A percentile compares a stretch with the other conserved stretches of the same genome.
phyloP scores from a whole-genome alignment of 805 yeast genomes.

The Monosporozyma aerobia region DNA sequence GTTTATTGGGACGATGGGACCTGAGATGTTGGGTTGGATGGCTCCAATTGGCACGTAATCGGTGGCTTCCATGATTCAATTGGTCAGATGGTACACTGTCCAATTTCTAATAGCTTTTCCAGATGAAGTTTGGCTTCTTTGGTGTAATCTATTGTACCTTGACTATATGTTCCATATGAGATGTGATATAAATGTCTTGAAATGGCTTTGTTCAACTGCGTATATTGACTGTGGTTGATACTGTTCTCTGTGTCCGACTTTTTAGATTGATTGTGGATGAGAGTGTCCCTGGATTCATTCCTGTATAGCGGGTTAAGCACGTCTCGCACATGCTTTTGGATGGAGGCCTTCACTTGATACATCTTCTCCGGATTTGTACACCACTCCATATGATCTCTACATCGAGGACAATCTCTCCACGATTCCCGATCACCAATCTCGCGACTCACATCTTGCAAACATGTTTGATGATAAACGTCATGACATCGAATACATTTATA shows the following conservation, averaged over 20 bases:
- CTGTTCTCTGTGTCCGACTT: constrained; percentile 34
- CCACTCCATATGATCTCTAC: constrained; percentile 17
- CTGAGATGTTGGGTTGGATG: neutral
- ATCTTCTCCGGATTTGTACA: constrained; percentile 11
- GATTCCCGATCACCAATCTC: constrained; percentile 18
- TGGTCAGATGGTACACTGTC: neutral
- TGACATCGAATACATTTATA: neutral
- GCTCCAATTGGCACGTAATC: neutral
- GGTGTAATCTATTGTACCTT: constrained; percentile 2
- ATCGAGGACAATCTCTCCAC: constrained; percentile 17
- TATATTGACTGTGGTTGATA: constrained; percentile 38
- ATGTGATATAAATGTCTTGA: constrained; percentile 49
- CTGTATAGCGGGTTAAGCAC: constrained; percentile 42
- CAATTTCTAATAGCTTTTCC: neutral
- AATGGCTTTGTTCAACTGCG: constrained; percentile 50
- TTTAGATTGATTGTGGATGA: constrained; percentile 41
- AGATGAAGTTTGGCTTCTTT: constrained; percentile 1
- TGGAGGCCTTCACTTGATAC: constrained; percentile 35
- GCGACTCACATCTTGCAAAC: constrained; percentile 14
- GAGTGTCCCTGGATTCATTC: constrained; percentile 14
- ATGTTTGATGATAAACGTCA: constrained; percentile 20
- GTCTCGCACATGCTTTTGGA: constrained; percentile 51
- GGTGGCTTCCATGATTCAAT: neutral
- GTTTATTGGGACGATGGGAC: neutral
- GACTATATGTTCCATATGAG: constrained; percentile 10